A percentile compares a stretch with the other conserved stretches of the same genome.
Evolutionary conservation across 345 rosid species (phyloP).

Genomic region (Murraya koenigii): DNA sequence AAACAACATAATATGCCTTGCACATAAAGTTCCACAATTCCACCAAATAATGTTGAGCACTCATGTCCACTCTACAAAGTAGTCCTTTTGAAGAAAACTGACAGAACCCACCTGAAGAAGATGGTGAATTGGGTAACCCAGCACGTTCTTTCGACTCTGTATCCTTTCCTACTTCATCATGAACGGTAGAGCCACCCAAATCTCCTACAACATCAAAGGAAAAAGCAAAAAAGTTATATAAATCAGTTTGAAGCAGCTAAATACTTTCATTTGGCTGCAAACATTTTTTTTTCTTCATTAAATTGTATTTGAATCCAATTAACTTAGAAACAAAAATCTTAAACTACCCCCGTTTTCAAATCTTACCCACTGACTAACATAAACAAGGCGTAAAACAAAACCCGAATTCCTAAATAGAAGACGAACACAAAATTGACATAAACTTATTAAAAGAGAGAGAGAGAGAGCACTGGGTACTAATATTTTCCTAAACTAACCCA

Average conservation of each 20-base stretch:
- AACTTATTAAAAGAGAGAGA: too few relatives aligned
- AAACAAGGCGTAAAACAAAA: not conserved
- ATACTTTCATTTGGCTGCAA: not conserved
- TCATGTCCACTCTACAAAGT: constrained; percentile 75
- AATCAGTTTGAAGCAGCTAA: not conserved
- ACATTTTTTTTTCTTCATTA: not conserved
- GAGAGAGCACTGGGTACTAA: not conserved
- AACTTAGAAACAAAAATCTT: not conserved
- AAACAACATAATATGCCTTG: constrained; percentile 58
- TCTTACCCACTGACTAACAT: not conserved
- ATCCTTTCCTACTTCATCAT: constrained; percentile 56
- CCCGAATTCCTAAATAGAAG: not conserved
- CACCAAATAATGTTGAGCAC: constrained; percentile 58
- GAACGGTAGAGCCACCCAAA: constrained; percentile 85
- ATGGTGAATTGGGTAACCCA: constrained; percentile 91
- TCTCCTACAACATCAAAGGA: constrained; percentile 46
- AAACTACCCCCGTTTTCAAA: not conserved
- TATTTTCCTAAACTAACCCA: not conserved
- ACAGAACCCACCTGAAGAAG: constrained; percentile 99
- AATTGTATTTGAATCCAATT: not conserved
- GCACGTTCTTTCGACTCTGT: constrained; percentile 44
- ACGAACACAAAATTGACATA: not conserved
- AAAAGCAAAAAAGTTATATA: not conserved
- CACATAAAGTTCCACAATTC: constrained; percentile 43
- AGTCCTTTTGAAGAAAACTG: constrained; percentile 81